Percentiles rank a stretch among this genome's conserved stretches.
Conservation (phyloP, 345 rosid species). For the Sonneratia caseolaris region DNA sequence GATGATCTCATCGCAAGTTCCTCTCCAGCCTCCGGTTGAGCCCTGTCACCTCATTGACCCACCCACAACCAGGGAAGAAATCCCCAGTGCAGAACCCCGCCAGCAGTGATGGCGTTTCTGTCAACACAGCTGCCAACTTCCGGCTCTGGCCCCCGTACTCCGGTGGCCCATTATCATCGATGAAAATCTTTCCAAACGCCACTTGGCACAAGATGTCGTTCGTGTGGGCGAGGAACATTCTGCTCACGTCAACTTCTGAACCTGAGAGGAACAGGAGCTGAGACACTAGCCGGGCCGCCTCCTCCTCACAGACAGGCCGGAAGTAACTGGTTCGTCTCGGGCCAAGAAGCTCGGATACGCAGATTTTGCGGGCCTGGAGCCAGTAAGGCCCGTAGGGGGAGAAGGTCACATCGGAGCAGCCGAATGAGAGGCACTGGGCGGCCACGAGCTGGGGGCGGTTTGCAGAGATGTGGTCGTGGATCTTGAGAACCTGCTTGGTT, state of each 20-base stretch:
- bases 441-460: constrained; percentile 24
- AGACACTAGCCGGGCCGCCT: constrained; percentile 16
- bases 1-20: constrained; percentile 31
- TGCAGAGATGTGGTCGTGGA: constrained; percentile 16
- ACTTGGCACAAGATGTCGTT: constrained; percentile 25
- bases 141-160: constrained; percentile 10
- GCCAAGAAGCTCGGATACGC: constrained; percentile 31
- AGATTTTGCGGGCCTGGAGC: constrained; percentile 29
- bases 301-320: constrained; percentile 16
- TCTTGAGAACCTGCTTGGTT: constrained; percentile 19
- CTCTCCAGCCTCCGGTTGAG: constrained; percentile 20
- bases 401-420: constrained; percentile 30
- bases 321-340: constrained; percentile 22
- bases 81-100: constrained; percentile 31
- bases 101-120: constrained; percentile 29
- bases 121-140: constrained; percentile 20
- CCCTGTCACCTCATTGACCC: constrained; percentile 24
- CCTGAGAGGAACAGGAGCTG: constrained; percentile 2
- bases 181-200: constrained; percentile 31
- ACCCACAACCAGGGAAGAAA: constrained; percentile 28
- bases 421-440: constrained; percentile 25
- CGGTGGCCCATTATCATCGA: too few species aligned
- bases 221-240: constrained; percentile 17
- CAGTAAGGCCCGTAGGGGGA: constrained; percentile 30
- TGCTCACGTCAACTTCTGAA: constrained; percentile 20